Conservation (phyloP, 306 rosid genomes). For the Carpinus fangiana region DNA sequence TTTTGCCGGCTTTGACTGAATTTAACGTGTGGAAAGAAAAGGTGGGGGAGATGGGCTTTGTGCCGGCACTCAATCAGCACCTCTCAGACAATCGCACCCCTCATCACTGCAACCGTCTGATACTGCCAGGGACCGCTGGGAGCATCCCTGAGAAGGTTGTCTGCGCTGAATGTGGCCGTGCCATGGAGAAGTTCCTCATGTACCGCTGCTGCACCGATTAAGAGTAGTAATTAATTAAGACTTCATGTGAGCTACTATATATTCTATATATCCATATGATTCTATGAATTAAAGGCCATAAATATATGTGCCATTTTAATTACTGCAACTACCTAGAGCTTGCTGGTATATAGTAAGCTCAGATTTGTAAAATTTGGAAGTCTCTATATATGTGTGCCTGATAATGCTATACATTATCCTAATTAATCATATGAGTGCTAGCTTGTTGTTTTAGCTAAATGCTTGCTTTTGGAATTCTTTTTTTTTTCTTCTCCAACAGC, state of each 20-base stretch:
- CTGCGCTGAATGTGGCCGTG: slow-evolving; percentile 43
- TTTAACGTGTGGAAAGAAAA: slow-evolving; percentile 35
- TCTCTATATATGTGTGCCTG: background rate
- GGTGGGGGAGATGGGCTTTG: slow-evolving; percentile 24
- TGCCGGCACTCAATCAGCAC: slow-evolving; percentile 39
- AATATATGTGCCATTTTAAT: background rate
- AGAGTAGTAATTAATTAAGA: background rate
- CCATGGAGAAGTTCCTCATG: slow-evolving; percentile 48
- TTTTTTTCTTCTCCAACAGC: too few species aligned
- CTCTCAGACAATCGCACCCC: slow-evolving; percentile 28
- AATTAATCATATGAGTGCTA: background rate
- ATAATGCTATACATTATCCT: background rate
- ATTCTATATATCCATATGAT: too few species aligned
- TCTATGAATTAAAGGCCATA: too few species aligned
- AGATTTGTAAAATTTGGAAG: background rate
- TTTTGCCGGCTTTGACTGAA: slow-evolving; percentile 23
- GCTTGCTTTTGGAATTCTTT: too few species aligned
- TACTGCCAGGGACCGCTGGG: slow-evolving; percentile 37
- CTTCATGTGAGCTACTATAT: too few species aligned
- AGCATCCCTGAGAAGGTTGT: slow-evolving; percentile 26
- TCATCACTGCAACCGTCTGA: slow-evolving; percentile 41
- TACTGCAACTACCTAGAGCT: background rate
- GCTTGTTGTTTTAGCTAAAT: background rate
- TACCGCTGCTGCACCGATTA: slow-evolving; percentile 46
- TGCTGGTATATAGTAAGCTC: background rate